Conservation (phyloP, 192 early-diverging fungal species). For the Phycomyces blakesleeanus region DNA sequence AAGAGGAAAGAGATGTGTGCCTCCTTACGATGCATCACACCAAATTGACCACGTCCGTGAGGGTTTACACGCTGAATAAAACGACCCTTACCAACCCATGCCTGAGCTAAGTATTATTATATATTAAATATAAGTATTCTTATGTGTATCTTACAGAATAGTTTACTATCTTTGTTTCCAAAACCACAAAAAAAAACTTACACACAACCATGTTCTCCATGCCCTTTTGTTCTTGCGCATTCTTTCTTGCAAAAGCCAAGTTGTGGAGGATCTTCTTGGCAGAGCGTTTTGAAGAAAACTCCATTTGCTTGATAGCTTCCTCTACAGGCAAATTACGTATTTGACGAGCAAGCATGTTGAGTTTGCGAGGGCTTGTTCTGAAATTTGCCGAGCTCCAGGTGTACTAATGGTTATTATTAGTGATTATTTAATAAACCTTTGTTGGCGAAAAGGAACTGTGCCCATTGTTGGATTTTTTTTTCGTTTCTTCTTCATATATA, state of each 20-base stretch:
- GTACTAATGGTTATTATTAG: too few species aligned
- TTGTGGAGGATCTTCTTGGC: conserved; percentile 59
- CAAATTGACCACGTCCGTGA: conserved; percentile 76
- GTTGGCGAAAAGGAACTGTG: too few species aligned
- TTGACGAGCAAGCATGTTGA: conserved; percentile 68
- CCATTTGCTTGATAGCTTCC: conserved; percentile 77
- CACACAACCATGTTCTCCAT: conserved; percentile 61
- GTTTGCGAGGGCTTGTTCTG: conserved; percentile 65
- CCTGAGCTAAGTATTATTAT: conserved; percentile 46
- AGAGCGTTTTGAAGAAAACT: conserved; percentile 69
- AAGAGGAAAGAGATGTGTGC: conserved; percentile 82
- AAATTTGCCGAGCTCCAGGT: conserved; percentile 62
- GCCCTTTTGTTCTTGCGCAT: conserved; percentile 58
- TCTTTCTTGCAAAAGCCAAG: conserved; percentile 63
- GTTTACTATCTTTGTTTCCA: too few species aligned
- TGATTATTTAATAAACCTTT: too few species aligned
- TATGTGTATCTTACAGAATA: too few species aligned
- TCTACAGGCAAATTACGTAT: conserved; percentile 59
- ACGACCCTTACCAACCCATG: conserved; percentile 84
- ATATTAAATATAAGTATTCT: too few species aligned
- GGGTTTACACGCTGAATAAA: conserved; percentile 71
- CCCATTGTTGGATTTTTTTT: too few species aligned
- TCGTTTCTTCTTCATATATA: too few species aligned
- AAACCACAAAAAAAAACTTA: not conserved
- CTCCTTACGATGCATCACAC: conserved; percentile 68